A percentile compares a stretch with the other conserved stretches of the same genome.
These are phyloP conservation scores for Gossypium trilobum DNA, from an alignment of 441 rosid species.

Conservation along the genomic window DNA sequence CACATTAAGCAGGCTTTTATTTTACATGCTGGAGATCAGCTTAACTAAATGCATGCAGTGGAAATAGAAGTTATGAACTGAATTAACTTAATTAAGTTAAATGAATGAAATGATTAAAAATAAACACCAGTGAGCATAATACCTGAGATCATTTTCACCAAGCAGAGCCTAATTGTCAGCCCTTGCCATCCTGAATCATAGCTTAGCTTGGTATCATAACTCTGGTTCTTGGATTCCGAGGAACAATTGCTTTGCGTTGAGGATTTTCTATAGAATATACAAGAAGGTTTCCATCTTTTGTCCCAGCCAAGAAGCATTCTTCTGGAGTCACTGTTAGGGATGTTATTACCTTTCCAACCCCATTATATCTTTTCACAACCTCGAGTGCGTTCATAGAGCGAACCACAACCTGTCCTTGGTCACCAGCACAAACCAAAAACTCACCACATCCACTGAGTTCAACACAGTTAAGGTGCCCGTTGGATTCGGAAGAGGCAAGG, in stretches of 20 bases:
- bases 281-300: constrained; percentile 86
- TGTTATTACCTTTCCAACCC: constrained; percentile 78
- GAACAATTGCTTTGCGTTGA: constrained; percentile 47
- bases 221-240: constrained; percentile 49
- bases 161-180: constrained; percentile 7
- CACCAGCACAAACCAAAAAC: constrained; percentile 86
- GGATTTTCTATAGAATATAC: constrained; percentile 85
- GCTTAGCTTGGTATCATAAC: constrained; percentile 29
- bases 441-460: constrained; percentile 85
- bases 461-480: constrained; percentile 82
- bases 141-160: constrained; percentile 24
- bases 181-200: constrained; percentile 13
- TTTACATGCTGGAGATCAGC: no score
- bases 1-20: background rate
- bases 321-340: constrained; percentile 75
- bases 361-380: constrained; percentile 61
- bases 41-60: background rate
- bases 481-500: constrained; percentile 81
- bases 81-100: background rate
- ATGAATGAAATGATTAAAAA: constrained; percentile 2
- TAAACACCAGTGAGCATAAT: constrained; percentile 14
- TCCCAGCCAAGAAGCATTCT: constrained; percentile 93
- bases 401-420: constrained; percentile 86
- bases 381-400: constrained; percentile 90
- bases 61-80: background rate